Evolutionary conservation across 148 eudicot species (phyloP).

Genomic region (Nyssa sinensis): DNA sequence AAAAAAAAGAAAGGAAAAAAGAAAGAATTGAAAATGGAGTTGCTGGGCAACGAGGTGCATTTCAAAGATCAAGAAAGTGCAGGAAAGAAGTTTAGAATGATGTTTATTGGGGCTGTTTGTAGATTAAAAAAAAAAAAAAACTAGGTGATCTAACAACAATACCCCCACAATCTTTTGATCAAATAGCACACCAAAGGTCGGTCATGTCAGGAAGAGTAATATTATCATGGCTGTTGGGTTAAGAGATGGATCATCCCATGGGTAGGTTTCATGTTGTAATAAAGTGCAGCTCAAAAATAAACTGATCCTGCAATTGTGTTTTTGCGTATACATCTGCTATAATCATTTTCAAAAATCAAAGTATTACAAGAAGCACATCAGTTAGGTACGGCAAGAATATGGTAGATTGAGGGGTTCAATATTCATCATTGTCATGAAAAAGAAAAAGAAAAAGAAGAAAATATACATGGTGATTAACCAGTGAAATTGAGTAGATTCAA

Average conservation of each 20-base stretch:
- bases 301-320: neutral
- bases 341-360: neutral
- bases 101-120: neutral
- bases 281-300: neutral
- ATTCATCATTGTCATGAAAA: too few relatives aligned
- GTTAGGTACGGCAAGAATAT: too few relatives aligned
- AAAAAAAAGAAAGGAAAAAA: neutral
- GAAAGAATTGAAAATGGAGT: too few relatives aligned
- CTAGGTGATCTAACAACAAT: too few relatives aligned
- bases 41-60: too few relatives aligned
- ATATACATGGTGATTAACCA: neutral
- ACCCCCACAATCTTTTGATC: too few relatives aligned
- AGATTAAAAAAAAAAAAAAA: too few relatives aligned
- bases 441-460: neutral
- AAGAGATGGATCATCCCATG: neutral
- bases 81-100: slow-evolving; percentile 1
- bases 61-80: neutral
- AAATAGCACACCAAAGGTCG: too few relatives aligned
- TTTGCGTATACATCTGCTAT: neutral
- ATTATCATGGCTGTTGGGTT: too few relatives aligned
- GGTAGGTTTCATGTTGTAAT: neutral
- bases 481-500: neutral
- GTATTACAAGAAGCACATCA: neutral
- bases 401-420: too few relatives aligned
- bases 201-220: too few relatives aligned